Conservation (phyloP, 768 basidiomycete genomes). For the Myochromella boudieri region DNA sequence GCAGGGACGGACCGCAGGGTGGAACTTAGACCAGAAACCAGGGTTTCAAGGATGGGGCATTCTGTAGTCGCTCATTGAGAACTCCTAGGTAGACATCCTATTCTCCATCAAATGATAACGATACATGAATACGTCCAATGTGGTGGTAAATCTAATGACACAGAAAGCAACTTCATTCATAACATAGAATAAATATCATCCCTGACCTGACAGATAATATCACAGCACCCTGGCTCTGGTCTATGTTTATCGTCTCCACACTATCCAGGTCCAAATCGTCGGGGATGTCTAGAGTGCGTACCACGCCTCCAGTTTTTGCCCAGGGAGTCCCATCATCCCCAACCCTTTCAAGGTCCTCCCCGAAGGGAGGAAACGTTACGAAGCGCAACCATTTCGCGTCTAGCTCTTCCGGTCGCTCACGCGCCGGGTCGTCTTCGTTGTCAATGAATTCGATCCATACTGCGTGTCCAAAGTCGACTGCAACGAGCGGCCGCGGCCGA, state of each 20-base stretch:
- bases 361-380: slow-evolving; percentile 66
- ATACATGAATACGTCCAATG: background rate
- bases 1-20: too few species aligned
- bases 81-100: background rate
- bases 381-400: slow-evolving; percentile 61
- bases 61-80: too few species aligned
- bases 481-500: slow-evolving; percentile 68
- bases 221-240: slow-evolving; percentile 73
- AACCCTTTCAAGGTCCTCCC: slow-evolving; percentile 25
- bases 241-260: slow-evolving; percentile 78
- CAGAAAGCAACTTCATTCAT: slow-evolving; percentile 36
- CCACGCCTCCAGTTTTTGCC: slow-evolving; percentile 39
- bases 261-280: slow-evolving; percentile 60
- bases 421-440: slow-evolving; percentile 25
- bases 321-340: slow-evolving; percentile 22
- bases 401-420: slow-evolving; percentile 19
- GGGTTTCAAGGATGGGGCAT: too few species aligned
- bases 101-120: background rate
- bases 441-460: slow-evolving; percentile 72
- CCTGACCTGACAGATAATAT: slow-evolving; percentile 68
- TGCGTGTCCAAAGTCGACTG: slow-evolving; percentile 86
- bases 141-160: background rate
- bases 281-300: slow-evolving; percentile 63
- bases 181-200: slow-evolving; percentile 73
- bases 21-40: background rate